Base-by-base conservation (phyloP, 371 early-diverging fungal genomes). In the Rhizopus delemar region DNA sequence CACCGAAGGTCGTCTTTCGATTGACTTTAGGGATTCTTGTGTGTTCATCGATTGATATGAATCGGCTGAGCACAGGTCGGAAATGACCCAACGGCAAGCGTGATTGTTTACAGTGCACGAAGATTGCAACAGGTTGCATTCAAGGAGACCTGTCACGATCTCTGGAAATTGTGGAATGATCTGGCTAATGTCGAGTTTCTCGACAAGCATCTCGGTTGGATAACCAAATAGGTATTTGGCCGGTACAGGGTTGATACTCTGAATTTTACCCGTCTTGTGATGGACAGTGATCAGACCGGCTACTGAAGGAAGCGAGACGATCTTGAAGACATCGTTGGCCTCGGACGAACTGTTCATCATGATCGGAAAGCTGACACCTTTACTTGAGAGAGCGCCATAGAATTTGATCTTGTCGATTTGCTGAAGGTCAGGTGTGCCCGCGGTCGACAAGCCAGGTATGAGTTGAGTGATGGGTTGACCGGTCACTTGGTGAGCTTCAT, bases 201-300 rank as follows among this genome's bases (percentile, higher is more conserved):
- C 84, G 2, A 78, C 75, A 35, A 87, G 69, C 3, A 66, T 63
- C 6, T 73, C 71, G 2, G 78, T 63, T 0, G 77, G 67, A 56
- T 80, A 82, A 22, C 89, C 89, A 75, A 89, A 88, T 5, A 89
- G 70, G 53, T 87, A 89, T 65, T 88, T 87, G 34, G 86, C 82
- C 33, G 89, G 87, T 7, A 86, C 87, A 8, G 85, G 73, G 59
- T 83, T 89, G 59, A 81, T 81, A 41, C 85, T 80, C 45, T 86
- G 86, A n/a, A 90, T 81, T 31, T 66, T 59, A 1, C 89, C 89
- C 13, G 41, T 56, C 11, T 71, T 63, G 31, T 63, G 60, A 43
- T 83, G 80, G 7, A 79, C 69, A 2, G 87, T 87, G 36, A 90
- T 71, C 34, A 90, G 70, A 0, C 90, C 89, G 0, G 89, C 85